A percentile compares a stretch with the other conserved stretches of the same genome.
Evolutionary conservation across 306 rosid genomes (phyloP).

Genomic region (Quercus aquifolioides): DNA sequence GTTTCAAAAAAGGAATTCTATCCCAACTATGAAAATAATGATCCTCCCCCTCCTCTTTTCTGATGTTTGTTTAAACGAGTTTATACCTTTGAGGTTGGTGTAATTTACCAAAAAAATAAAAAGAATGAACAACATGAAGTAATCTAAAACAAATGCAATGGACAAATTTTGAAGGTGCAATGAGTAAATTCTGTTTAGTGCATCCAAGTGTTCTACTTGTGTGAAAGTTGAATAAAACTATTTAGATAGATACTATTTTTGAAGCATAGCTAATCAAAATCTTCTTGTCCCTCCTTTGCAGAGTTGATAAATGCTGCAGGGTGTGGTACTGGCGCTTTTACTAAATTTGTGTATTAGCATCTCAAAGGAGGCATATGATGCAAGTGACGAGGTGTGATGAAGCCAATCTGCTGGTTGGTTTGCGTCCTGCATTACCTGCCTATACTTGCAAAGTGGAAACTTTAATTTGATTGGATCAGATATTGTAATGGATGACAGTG

Average conservation of each 20-base stretch:
- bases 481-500: background rate
- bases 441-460: slow-evolving; percentile 10
- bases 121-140: background rate
- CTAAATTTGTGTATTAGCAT: background rate
- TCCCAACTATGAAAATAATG: no score
- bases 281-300: slow-evolving; percentile 14
- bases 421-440: slow-evolving; percentile 74
- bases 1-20: no score
- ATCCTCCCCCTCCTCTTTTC: no score
- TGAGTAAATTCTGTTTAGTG: background rate
- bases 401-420: slow-evolving; percentile 65
- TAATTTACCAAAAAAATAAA: no score
- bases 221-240: background rate
- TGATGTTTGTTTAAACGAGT: no score
- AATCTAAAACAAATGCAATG: background rate
- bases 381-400: slow-evolving; percentile 59
- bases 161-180: background rate
- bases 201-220: background rate
- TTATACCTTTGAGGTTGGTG: no score
- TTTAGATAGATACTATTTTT: background rate
- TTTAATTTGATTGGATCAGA: slow-evolving; percentile 10
- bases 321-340: slow-evolving; percentile 13
- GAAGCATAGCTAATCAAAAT: slow-evolving; percentile 21
- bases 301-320: slow-evolving; percentile 31
- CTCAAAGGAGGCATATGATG: slow-evolving; percentile 34